phyloP scores from a whole-genome alignment of 495 filamentous ascomycete species.

The Xylaria flabelliformis region DNA sequence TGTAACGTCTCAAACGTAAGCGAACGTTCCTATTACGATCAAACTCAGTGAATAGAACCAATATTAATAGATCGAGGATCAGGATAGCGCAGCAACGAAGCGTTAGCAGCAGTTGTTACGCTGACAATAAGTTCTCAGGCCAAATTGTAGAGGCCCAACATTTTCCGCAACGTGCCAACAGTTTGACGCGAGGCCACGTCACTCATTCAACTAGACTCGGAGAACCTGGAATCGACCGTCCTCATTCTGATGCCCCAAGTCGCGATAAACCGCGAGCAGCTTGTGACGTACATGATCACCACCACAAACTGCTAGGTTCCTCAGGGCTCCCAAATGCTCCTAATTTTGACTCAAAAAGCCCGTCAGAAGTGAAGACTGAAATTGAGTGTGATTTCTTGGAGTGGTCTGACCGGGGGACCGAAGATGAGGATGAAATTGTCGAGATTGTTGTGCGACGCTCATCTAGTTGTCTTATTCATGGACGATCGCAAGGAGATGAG shows the following conservation, averaged over 20 bases:
- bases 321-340: background rate
- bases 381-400: background rate
- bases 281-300: background rate
- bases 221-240: background rate
- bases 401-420: background rate
- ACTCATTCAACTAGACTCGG: background rate
- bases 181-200: background rate
- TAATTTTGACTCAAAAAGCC: background rate
- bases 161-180: background rate
- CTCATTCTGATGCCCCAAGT: background rate
- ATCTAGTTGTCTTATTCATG: constrained; percentile 9
- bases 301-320: background rate
- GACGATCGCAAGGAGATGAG: background rate
- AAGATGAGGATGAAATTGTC: constrained; percentile 11
- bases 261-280: background rate
- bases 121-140: background rate
- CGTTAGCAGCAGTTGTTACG: background rate
- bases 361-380: background rate
- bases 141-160: background rate
- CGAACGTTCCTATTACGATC: no score
- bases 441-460: constrained; percentile 1
- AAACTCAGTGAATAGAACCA: background rate
- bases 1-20: background rate
- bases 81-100: background rate
- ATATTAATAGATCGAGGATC: background rate